A percentile compares a stretch with the other conserved stretches of the same genome.
Conservation (phyloP, 2,329 filamentous ascomycete genomes). For the Botryosphaeria dothidea region DNA sequence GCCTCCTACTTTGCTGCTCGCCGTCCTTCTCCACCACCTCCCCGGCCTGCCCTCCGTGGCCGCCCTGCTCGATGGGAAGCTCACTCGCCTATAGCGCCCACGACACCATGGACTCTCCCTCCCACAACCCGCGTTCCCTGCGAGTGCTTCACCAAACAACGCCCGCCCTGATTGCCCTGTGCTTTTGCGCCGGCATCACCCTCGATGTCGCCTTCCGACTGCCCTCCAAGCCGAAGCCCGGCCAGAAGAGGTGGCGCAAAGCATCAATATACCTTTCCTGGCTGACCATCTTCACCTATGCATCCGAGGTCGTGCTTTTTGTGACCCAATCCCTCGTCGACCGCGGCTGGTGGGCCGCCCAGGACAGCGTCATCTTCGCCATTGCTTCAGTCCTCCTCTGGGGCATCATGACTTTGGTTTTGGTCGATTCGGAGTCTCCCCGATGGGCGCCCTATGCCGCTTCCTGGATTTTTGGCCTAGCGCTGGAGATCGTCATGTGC, state of each 20-base stretch:
- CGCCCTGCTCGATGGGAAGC: not conserved
- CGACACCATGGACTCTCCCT: conserved; percentile 14
- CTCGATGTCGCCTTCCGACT: conserved; percentile 17
- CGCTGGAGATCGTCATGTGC: conserved; percentile 33
- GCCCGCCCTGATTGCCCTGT: conserved; percentile 5
- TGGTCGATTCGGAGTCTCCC: conserved; percentile 28
- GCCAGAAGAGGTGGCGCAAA: not conserved
- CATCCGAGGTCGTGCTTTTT: conserved; percentile 24
- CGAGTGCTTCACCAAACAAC: conserved; percentile 6
- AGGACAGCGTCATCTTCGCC: conserved; percentile 35
- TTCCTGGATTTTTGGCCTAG: conserved; percentile 33
- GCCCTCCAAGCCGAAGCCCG: not conserved
- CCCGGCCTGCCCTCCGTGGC: not conserved
- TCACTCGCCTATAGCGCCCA: conserved; percentile 1
- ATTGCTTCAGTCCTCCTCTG: conserved; percentile 37
- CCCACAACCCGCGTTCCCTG: conserved; percentile 4
- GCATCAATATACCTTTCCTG: not conserved
- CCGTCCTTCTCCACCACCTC: not conserved
- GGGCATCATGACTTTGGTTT: conserved; percentile 28
- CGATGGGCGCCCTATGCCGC: conserved; percentile 38
- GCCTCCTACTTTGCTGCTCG: not conserved
- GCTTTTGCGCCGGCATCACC: not conserved
- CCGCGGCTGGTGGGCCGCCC: conserved; percentile 31
- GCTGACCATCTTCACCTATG: conserved; percentile 17
- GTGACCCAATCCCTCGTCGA: conserved; percentile 32